Evolutionary conservation across 495 filamentous ascomycete species (phyloP), one percentile per base, ranked within the genome.

Genomic region (Letharia columbiana): DNA sequence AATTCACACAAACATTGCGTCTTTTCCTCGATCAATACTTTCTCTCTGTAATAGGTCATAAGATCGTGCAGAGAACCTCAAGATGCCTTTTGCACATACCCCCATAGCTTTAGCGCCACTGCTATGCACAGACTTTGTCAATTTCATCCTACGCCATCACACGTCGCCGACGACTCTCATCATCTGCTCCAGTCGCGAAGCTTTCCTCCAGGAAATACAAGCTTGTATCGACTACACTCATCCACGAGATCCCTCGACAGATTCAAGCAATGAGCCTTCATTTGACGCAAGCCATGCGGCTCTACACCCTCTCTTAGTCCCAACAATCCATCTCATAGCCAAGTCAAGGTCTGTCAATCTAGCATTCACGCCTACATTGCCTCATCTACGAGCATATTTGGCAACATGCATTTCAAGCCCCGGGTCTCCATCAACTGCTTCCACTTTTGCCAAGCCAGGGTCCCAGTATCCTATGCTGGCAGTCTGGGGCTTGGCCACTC

Each of bases 321-420:
- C 87, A 62, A 87, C 88, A 4, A 84, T 96, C 57, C 81, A 86
- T 66, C 80, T 88, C 58, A 78, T 96, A 47, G 79, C 87, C 20
- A 79, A 80, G 31, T 86, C 90, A n/a, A 82, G 82, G 62, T 82
- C 83, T 65, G 81, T 92, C 67, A 83, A 80, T 62, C 73, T 92
- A 4, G 77, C 85, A 45, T 96, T 91, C 76, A 81, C 86, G 67
- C 85, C 89, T 15, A 89, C 86, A 9, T 75, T 95, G 50, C 86
- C 89, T 42, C 86, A 88, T 77, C 83, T 96, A 9, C 86, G 89
- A 63, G 90, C 91, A 37, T 91, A 86, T 71, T 79, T 96, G 1
- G 76, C 88, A 42, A 79, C 83, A 54, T 87, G 79, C 71, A 73
- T 70, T 50, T 69, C 72, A 17, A 66, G 62, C 13, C 68, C 68